These are phyloP conservation scores for Mucuna pruriens DNA, from an alignment of 306 rosid genomes.

Conservation along the genomic window DNA sequence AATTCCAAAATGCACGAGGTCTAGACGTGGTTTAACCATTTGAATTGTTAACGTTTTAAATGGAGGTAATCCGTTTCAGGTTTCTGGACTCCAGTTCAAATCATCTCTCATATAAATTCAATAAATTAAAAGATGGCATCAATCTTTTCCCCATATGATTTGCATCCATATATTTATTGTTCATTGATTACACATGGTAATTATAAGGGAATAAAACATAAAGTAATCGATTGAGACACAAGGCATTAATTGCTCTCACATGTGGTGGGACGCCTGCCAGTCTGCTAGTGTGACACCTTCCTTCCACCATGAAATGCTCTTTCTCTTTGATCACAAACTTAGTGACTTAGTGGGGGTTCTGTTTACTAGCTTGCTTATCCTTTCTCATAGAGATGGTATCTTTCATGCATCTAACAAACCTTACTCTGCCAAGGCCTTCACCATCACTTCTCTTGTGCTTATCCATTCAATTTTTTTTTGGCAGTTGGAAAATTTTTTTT, in stretches of 20 bases:
- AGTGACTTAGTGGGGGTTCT: constrained; percentile 50
- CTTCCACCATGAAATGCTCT: constrained; percentile 44
- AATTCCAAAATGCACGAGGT: no score
- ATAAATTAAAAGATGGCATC: not conserved
- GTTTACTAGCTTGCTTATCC: constrained; percentile 34
- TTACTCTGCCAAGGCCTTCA: not conserved
- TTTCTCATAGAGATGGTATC: constrained; percentile 26
- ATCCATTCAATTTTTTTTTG: no score
- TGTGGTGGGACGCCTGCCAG: constrained; percentile 51
- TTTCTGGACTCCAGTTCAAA: no score
- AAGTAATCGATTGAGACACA: constrained; percentile 38
- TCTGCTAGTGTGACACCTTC: constrained; percentile 39
- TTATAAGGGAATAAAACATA: not conserved
- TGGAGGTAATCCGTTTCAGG: no score
- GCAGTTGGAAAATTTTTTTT: no score
- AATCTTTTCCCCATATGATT: not conserved
- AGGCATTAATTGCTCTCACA: constrained; percentile 39
- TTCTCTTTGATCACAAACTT: not conserved
- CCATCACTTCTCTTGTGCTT: not conserved
- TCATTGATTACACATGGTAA: not conserved
- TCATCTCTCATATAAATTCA: not conserved
- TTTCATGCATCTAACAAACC: not conserved
- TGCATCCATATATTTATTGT: not conserved
- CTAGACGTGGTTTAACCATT: no score
- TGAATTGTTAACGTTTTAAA: no score